phyloP scores from a whole-genome alignment of 805 yeast genomes.

The Yarrowia deformans region DNA sequence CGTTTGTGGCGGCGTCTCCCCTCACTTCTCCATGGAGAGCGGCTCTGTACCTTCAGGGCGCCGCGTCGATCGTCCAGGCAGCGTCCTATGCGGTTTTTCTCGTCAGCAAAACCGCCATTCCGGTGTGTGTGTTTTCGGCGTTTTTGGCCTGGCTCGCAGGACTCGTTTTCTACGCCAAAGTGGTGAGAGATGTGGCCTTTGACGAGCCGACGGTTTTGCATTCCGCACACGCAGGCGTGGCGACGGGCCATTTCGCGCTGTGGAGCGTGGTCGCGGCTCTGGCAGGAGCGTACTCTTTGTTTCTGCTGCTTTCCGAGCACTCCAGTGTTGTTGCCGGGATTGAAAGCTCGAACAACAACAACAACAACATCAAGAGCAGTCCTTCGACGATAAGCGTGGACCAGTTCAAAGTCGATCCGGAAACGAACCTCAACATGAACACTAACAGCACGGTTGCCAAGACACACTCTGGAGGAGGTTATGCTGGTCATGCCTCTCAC shows the following conservation, averaged over 20 bases:
- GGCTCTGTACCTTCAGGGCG: constrained; percentile 20
- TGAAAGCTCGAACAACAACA: background rate
- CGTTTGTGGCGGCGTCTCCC: background rate
- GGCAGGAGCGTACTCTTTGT: constrained; percentile 16
- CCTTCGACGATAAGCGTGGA: constrained; percentile 22
- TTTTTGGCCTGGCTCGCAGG: constrained; percentile 24
- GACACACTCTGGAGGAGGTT: background rate
- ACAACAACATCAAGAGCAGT: background rate
- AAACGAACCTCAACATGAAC: constrained; percentile 6
- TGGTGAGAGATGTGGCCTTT: constrained; percentile 7
- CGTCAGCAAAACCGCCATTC: constrained; percentile 3
- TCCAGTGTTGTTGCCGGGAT: constrained; percentile 10
- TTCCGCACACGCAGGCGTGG: background rate
- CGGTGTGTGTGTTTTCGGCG: constrained; percentile 7
- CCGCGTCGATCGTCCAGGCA: constrained; percentile 5
- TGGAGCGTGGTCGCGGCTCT: constrained; percentile 9
- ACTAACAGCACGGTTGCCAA: constrained; percentile 17
- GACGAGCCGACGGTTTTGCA: background rate
- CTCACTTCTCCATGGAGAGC: constrained; percentile 4
- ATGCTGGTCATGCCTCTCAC: background rate
- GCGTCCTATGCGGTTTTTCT: constrained; percentile 16
- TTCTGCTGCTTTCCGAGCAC: constrained; percentile 1
- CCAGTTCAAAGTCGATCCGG: constrained; percentile 16
- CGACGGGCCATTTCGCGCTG: constrained; percentile 13
- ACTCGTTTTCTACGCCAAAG: constrained; percentile 12